phyloP scores from a whole-genome alignment of 2,329 filamentous ascomycete genomes.

The Microdochium paspali region DNA sequence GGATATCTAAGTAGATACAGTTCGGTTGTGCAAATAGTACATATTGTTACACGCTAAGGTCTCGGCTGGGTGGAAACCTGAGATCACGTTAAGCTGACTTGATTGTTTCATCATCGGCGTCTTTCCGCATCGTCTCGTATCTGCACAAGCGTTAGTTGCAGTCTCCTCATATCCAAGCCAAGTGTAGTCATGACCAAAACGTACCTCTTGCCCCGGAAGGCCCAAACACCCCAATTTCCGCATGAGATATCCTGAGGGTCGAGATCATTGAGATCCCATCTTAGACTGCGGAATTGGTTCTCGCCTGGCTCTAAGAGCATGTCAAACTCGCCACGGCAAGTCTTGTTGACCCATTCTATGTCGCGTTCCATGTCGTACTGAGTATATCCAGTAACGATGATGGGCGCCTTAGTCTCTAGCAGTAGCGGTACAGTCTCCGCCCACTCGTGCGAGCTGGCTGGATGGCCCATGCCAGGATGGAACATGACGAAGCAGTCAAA shows the following conservation, averaged over 20 bases:
- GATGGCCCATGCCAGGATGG: conserved; percentile 92
- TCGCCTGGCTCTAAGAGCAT: conserved; percentile 85
- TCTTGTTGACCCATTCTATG: conserved; percentile 79
- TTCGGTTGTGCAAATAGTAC: too few relatives aligned
- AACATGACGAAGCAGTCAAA: conserved; percentile 97
- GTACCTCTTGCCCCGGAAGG: conserved; percentile 93
- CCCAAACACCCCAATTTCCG: conserved; percentile 96
- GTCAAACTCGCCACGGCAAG: conserved; percentile 83
- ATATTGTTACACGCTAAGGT: not conserved
- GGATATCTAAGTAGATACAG: too few relatives aligned
- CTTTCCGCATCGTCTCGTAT: conserved; percentile 55
- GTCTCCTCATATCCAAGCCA: not conserved
- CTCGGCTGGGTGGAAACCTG: not conserved
- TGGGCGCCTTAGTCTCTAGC: conserved; percentile 89
- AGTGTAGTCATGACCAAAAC: conserved; percentile 14
- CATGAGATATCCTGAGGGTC: conserved; percentile 91
- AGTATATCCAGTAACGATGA: conserved; percentile 92
- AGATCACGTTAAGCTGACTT: not conserved
- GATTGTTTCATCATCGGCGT: conserved; percentile 15
- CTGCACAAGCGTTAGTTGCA: conserved; percentile 29
- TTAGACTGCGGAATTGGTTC: conserved; percentile 84
- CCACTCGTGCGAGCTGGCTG: conserved; percentile 91
- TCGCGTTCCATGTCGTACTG: conserved; percentile 92
- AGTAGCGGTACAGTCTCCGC: conserved; percentile 79
- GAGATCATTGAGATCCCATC: conserved; percentile 95